These are phyloP conservation scores for Moricandia arvensis DNA, from an alignment of 345 rosid species.

Conservation along the genomic window DNA sequence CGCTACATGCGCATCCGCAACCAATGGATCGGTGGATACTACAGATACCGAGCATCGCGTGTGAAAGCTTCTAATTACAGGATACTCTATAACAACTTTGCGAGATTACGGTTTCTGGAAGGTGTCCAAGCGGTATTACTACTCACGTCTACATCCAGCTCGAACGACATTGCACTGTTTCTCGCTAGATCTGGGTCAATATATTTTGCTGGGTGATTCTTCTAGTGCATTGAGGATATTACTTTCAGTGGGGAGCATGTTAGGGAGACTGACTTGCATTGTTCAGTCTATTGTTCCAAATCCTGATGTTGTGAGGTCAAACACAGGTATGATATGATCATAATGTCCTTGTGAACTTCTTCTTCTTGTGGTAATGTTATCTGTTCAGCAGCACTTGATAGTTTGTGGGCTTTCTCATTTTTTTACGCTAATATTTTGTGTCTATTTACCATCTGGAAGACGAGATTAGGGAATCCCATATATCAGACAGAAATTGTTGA, in stretches of 20 bases:
- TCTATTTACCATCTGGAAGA: slow-evolving; percentile 42
- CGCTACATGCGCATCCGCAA: slow-evolving; percentile 87
- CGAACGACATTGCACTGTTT: too few species aligned
- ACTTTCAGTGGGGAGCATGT: slow-evolving; percentile 78
- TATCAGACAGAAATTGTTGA: slow-evolving; percentile 86
- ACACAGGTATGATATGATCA: slow-evolving; percentile 62
- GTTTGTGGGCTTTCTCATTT: background rate
- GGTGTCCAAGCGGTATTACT: too few species aligned
- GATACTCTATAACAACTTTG: slow-evolving; percentile 77
- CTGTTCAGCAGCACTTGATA: background rate
- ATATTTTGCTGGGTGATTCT: slow-evolving; percentile 7
- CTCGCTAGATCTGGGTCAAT: too few species aligned
- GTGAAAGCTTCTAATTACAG: slow-evolving; percentile 82
- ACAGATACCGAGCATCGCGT: too few species aligned
- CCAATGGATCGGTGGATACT: slow-evolving; percentile 95
- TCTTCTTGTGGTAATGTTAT: slow-evolving; percentile 6
- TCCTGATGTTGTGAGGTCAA: slow-evolving; percentile 98
- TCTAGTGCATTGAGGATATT: slow-evolving; percentile 82
- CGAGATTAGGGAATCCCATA: slow-evolving; percentile 96
- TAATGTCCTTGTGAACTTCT: background rate
- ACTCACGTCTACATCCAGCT: too few species aligned
- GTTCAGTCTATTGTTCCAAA: slow-evolving; percentile 83
- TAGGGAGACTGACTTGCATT: slow-evolving; percentile 84
- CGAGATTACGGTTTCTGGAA: too few species aligned
- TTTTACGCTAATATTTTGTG: slow-evolving; percentile 27